Evolutionary conservation across 2,329 filamentous ascomycete species (phyloP).

Genomic region (Fusarium nygamai): DNA sequence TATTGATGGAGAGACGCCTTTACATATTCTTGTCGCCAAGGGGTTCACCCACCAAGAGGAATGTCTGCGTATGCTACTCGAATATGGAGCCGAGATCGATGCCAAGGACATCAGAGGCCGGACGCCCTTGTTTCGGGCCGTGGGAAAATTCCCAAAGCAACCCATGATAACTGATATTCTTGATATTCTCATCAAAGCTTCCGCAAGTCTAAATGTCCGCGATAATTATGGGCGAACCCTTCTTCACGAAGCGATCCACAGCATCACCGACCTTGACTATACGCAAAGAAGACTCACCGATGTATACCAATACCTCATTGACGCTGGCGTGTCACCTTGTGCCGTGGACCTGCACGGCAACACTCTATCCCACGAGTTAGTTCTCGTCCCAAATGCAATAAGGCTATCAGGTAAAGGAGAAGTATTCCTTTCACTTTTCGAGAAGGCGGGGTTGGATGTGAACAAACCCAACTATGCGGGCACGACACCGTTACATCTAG

Average conservation of each 20-base stretch:
- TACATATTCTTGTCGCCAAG: constrained; percentile 10
- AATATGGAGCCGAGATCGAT: constrained; percentile 10
- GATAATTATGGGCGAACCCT: constrained; percentile 20
- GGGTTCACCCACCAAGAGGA: not conserved
- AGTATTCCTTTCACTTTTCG: not conserved
- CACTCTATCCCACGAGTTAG: constrained; percentile 26
- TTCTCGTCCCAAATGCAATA: not conserved
- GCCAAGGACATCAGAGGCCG: constrained; percentile 9
- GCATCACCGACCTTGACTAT: not conserved
- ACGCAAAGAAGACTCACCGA: not conserved
- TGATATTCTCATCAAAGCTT: not conserved
- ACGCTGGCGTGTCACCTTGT: constrained; percentile 15
- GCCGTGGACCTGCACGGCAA: constrained; percentile 25
- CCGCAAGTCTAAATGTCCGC: not conserved
- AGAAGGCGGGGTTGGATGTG: constrained; percentile 4
- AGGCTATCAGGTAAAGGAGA: not conserved
- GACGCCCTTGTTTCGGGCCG: constrained; percentile 12
- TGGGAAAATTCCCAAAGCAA: not conserved
- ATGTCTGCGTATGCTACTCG: not conserved
- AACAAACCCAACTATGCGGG: constrained; percentile 19
- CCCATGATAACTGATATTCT: not conserved
- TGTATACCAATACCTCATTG: constrained; percentile 10
- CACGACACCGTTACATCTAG: constrained; percentile 26
- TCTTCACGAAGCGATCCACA: constrained; percentile 14
- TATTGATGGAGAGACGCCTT: constrained; percentile 15